A percentile compares a stretch with the other conserved stretches of the same genome.
These are phyloP conservation scores for Rhodocollybia butyracea DNA, from an alignment of 768 basidiomycete species.

Conservation along the genomic window DNA sequence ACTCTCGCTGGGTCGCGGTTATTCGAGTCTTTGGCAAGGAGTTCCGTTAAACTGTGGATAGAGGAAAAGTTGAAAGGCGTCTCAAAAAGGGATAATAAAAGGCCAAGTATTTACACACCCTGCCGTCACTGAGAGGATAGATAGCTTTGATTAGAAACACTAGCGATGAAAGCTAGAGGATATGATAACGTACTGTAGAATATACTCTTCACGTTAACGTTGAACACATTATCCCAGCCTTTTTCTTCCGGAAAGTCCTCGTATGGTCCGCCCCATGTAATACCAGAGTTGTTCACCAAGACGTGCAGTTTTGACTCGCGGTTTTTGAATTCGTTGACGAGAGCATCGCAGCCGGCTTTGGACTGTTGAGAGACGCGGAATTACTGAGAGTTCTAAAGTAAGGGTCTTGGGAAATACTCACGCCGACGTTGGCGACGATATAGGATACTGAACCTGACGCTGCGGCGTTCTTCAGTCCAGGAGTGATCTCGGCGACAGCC, in stretches of 20 bases:
- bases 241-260: conserved; percentile 72
- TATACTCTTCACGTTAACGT: conserved; percentile 81
- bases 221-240: conserved; percentile 84
- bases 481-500: conserved; percentile 59
- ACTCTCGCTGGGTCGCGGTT: conserved; percentile 68
- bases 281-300: conserved; percentile 81
- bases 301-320: conserved; percentile 75
- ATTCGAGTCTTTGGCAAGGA: conserved; percentile 63
- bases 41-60: conserved; percentile 40
- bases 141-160: not conserved
- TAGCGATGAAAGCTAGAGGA: conserved; percentile 6
- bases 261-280: conserved; percentile 73
- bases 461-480: conserved; percentile 18
- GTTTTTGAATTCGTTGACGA: conserved; percentile 65
- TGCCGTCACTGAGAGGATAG: conserved; percentile 36
- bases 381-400: too few species aligned
- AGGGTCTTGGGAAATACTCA: conserved; percentile 32
- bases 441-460: conserved; percentile 66
- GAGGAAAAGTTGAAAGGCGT: conserved; percentile 19
- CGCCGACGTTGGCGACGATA: conserved; percentile 70
- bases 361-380: too few species aligned
- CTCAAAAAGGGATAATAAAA: conserved; percentile 30
- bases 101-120: too few species aligned
- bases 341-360: conserved; percentile 74
- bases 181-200: conserved; percentile 84